Conservation (phyloP, 257 asterid genomes). For the Solanum stenotomum region DNA sequence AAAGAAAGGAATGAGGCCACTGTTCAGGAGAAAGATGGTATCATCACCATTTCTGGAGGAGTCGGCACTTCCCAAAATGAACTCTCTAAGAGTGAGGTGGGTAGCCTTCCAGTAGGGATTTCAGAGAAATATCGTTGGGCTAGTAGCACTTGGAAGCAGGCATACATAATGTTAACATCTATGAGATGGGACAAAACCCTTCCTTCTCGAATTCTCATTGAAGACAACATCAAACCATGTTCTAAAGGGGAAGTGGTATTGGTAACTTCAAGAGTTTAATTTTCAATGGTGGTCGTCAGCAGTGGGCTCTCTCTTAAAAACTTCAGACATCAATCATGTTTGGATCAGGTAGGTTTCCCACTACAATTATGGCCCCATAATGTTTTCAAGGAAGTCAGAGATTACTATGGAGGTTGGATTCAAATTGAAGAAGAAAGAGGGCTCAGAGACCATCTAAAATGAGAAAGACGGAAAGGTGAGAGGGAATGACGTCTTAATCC, state of each 20-base stretch:
- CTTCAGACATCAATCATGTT: background rate
- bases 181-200: background rate
- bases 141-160: background rate
- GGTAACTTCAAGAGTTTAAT: background rate
- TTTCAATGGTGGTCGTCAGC: background rate
- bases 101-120: background rate
- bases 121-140: background rate
- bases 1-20: background rate
- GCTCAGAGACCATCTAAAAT: background rate
- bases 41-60: background rate
- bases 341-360: background rate
- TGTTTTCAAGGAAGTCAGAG: background rate
- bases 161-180: background rate
- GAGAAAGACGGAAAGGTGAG: background rate
- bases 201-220: background rate
- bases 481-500: background rate
- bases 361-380: background rate
- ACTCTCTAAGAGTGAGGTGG: background rate
- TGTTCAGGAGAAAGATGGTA: background rate
- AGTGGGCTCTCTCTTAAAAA: background rate
- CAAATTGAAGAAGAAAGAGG: background rate
- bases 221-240: background rate
- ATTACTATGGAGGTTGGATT: background rate
- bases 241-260: background rate
- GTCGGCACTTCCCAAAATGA: background rate